Evolutionary conservation across 495 filamentous ascomycete genomes (phyloP), one percentile per base, ranked within the genome.

Genomic region (Cryomyces minteri): DNA sequence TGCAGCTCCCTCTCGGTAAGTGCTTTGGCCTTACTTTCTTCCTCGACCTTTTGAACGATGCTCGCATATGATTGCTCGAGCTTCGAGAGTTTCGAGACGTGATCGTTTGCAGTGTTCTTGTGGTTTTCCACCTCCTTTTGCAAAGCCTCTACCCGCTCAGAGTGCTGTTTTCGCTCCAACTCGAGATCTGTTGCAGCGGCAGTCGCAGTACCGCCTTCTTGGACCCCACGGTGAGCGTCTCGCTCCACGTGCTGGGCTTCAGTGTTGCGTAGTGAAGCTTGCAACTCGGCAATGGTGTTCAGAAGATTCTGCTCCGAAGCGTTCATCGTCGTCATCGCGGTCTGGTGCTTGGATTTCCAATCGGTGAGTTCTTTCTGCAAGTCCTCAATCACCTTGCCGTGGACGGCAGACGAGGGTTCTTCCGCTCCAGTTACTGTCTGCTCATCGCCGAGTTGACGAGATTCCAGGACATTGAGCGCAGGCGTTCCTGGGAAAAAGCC

Each of bases 111-210:
- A 3, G 79, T 74, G 11, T 69, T 58, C 63, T 82, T 87, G 60
- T 92, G 83, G 48, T 82, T 74, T 31, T 84, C 77, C 46, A 96
- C 79, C 52, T 88, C 76, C 45, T 64, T 68, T 49, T 82, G 80
- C 38, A 99, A 31, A 10, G 34, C 9, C 9, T 14, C 34, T 38
- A 38, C 3, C 18, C 18, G 18, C 18, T 25, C 18, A 25, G 18
- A 25, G 18, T 25, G 18, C 18, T 25, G 18, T 25, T 25, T 2
- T 25, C 18, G 18, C 18, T 25, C 18, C 18, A 25, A 25, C 18
- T 25, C 18, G 18, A 25, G 18, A 25, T 25, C 18, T 25, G 18
- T 25, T 38, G 3, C 34, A 1, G 2, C 12, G 9, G 9, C 9
- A 38, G 9, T 1, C 34, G 34, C 12, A 10, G 34, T 3, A 9